Evolutionary conservation across 2,329 filamentous ascomycete species (phyloP), one percentile per base, ranked within the genome.

Genomic region (Epicoccum sorghinum): DNA sequence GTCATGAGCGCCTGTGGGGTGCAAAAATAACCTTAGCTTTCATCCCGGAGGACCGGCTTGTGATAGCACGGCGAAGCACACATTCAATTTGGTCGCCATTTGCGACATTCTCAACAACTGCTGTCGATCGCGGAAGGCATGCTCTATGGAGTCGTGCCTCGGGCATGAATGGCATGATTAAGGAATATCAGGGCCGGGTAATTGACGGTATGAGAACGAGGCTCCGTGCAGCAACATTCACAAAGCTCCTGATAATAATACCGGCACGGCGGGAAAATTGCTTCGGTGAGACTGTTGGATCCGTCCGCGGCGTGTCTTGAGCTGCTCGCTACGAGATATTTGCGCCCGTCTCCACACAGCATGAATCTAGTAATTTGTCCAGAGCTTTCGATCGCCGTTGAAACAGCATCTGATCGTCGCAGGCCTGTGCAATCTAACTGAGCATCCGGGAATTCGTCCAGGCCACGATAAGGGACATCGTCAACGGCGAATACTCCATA

Each of bases 81-180:
- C 36, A 54, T 35, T 12, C 30, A 46, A 32, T 38, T 44, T 41
- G 45, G n/a, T 25, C 14, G 22, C 13, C 18, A 33, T 24, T 37
- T 45, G 46, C 46, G 37, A 40, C n/a, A 18, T 7, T 18, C 55
- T 51, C 47, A 54, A 51, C 50, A 51, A 47, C 39, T 22, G 42
- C 27, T 33, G 32, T 51, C 24, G 35, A 51, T 23, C 47, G n/a
- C 60, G 59, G 59, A 59, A 58, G 38, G 43, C 38, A 52, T 52
- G 23, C 55, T 59, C 22, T 14, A 58, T 59, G 4, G 22, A 57
- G 40, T 49, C 33, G 13, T 48, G 47, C 58, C 57, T 62, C 62
- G 61, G 61, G 43, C 51, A 42, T 29, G 37, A 24, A 36, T 32
- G 42, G 24, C 14, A 43, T 35, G 18, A 18, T 18, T 47, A 32